Evolutionary conservation across 2,329 filamentous ascomycete genomes (phyloP).

Genomic region (Trichoderma simmonsii): DNA sequence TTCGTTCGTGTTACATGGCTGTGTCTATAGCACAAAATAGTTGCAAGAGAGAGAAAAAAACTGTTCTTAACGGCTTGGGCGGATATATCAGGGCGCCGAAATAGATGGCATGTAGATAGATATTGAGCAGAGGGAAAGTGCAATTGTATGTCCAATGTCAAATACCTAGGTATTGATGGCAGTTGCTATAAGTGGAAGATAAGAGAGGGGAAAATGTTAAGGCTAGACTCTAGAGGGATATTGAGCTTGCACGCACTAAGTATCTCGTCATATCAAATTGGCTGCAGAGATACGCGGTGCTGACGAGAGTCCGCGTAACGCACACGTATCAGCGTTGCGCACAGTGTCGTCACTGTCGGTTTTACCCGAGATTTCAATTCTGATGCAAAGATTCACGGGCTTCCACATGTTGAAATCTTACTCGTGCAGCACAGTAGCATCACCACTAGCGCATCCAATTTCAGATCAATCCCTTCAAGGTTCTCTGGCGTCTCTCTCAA

Average conservation of each 20-base stretch:
- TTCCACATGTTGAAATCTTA: neutral
- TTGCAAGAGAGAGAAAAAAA: neutral
- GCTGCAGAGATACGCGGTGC: neutral
- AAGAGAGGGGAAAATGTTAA: neutral
- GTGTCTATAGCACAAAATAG: neutral
- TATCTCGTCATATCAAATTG: neutral
- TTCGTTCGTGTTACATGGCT: neutral
- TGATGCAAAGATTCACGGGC: neutral
- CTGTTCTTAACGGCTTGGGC: neutral
- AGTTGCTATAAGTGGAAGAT: neutral
- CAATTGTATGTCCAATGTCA: neutral
- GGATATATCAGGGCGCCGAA: neutral
- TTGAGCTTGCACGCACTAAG: neutral
- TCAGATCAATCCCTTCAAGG: too few species aligned
- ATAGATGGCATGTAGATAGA: neutral
- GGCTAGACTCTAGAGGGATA: neutral
- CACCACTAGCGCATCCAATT: neutral
- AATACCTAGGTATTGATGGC: neutral
- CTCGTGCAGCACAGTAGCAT: neutral
- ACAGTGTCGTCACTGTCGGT: neutral
- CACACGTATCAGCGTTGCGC: neutral
- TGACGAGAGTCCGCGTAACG: conserved; percentile 1
- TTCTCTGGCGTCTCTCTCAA: neutral
- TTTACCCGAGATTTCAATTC: neutral
- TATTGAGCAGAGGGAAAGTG: neutral